Evolutionary conservation across 176 grass and related monocot species (phyloP).

Genomic region (Secale cereale): DNA sequence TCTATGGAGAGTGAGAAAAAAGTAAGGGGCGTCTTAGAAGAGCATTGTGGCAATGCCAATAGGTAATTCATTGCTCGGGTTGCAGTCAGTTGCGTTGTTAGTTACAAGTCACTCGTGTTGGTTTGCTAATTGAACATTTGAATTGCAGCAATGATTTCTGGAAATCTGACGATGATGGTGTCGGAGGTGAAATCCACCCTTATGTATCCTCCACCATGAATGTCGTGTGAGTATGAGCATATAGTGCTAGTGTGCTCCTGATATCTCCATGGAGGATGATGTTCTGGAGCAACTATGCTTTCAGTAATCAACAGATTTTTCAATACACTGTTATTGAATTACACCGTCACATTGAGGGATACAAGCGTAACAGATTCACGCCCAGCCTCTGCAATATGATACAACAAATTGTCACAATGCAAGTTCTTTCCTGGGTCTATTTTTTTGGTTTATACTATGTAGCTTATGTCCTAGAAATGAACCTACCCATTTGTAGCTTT

Average conservation of each 20-base stretch:
- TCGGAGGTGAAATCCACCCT: background rate
- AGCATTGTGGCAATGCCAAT: background rate
- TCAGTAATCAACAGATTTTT: background rate
- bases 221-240: background rate
- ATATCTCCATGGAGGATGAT: background rate
- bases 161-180: background rate
- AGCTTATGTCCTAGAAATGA: background rate
- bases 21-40: conserved; percentile 37
- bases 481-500: background rate
- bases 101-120: background rate
- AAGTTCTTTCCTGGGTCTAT: background rate
- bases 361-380: too few relatives aligned
- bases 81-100: background rate
- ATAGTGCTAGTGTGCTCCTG: background rate
- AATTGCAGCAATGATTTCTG: background rate
- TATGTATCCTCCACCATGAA: conserved; percentile 6
- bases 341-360: too few relatives aligned
- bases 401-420: background rate
- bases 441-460: background rate
- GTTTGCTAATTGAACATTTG: background rate
- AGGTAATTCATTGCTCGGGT: background rate
- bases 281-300: background rate
- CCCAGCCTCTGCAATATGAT: background rate
- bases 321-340: background rate
- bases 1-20: conserved; percentile 79